Base-by-base conservation (phyloP, 345 rosid genomes). In the Cardamine occulta region DNA sequence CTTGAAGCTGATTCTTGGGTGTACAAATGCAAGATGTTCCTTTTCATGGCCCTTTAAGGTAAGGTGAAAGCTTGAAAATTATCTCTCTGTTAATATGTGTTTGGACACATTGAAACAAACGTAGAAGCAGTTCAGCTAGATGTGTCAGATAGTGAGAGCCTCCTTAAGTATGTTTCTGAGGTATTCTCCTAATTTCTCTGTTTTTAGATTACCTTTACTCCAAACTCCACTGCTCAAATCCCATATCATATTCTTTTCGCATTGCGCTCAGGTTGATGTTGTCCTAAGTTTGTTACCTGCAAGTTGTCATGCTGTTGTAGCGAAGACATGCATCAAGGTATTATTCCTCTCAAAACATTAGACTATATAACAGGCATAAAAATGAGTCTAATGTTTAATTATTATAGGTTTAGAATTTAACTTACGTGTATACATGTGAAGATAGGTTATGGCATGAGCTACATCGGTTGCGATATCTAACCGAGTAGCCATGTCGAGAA, bases 381-480 rank as follows among this genome's bases (percentile, higher is more conserved):
- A 23, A 37, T 54, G 24, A 15, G n/a, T 37, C n/a, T n/a, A n/a
- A n/a, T n/a, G n/a, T n/a, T n/a, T n/a, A 47, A 47, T 2, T n/a
- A 47, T 15, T 6, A 12, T 52, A 68, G 28, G 63, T 37, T 39
- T 45, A 48, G 7, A 21, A 14, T 6, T 6, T 14, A 7, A 58
- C 80, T 28, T 39, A 91, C 99, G 96, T 78, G 99, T 90, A 75
- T 95, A 95, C 92, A 85, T 89, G 80, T 95, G 97, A 76, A 95
- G 97, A 80, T 95, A 95, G 73, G 99, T 95, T 40, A 95, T 65
- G 3, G 97, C 99, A 80, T 95, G 97, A 65, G 97, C 97, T 35
- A 95, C 88, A 62, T 95, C 93, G 18, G 85, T 87, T 12, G 96
- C 91, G 69, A 92, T 85, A 80, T 89, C 97, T 14, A 95, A 77